Base-by-base conservation (phyloP, 371 early-diverging fungal genomes). In the Actinomucor elegans region DNA sequence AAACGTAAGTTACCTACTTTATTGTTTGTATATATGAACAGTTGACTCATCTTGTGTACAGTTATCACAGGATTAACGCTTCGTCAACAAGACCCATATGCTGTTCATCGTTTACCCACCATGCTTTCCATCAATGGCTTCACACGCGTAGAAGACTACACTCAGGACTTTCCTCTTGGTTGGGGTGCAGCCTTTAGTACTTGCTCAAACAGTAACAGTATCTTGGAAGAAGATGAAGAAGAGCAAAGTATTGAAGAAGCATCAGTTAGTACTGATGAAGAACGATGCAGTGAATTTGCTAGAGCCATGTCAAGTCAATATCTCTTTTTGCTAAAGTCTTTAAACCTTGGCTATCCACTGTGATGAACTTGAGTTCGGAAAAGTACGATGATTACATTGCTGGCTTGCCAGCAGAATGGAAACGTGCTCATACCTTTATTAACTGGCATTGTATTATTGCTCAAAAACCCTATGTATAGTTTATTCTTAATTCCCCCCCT, bases 71-170 rank as follows among this genome's bases (percentile, higher is more conserved):
- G 64, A 5, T 49, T 76, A 5, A 48, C 60, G 7, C 27, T 61
- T 38, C 71, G 74, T n/a, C 64, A 66, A 33, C 77, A 77, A 64
- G 77, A 77, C 52, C 77, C 77, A 28, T 69, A 61, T 57, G 68
- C 67, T 9, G 71, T 69, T 14, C 67, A 69, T 18, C 55, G 67
- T n/a, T 57, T 77, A 14, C 64, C 77, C n/a, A 65, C 77, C 10
- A 66, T 77, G 50, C 60, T 77, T n/a, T 60, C 70, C 8, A 46
- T 62, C 6, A 63, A 64, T 43, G 72, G 70, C 0, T 77, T 73
- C 37, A 49, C 63, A 29, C 64, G 61, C 4, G 69, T 73, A 2
- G 64, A 71, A 32, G 65, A 69, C 41, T 56, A 52, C 3, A 61
- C 69, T 14, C 67, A 71, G 29, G 61, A 63, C 3, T 44, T 73